Evolutionary conservation across 805 yeast genomes (phyloP).

Genomic region (Kluyveromyces wickerhamii): DNA sequence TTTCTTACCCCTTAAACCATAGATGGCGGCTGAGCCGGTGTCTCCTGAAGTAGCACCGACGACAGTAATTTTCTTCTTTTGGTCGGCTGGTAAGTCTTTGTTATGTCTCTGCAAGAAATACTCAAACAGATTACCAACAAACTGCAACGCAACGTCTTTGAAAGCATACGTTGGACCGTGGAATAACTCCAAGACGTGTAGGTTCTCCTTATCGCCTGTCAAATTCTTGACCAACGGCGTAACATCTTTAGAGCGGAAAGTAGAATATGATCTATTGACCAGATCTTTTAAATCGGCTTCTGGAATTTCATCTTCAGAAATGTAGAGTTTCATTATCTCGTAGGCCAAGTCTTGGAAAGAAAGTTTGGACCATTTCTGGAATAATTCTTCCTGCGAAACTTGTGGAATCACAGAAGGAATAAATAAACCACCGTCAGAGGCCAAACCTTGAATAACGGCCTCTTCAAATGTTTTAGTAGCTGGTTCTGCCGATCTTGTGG

Average conservation of each 20-base stretch:
- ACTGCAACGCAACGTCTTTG: constrained; percentile 97
- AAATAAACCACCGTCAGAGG: constrained; percentile 94
- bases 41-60: constrained; percentile 99
- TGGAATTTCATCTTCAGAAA: constrained; percentile 65
- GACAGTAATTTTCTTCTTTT: constrained; percentile 80
- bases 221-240: constrained; percentile 66
- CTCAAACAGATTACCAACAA: constrained; percentile 95
- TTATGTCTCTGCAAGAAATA: constrained; percentile 78
- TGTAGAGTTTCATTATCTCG: constrained; percentile 74
- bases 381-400: constrained; percentile 44
- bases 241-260: constrained; percentile 81
- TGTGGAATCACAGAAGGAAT: constrained; percentile 78
- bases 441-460: constrained; percentile 83
- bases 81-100: constrained; percentile 40
- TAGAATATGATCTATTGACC: constrained; percentile 69
- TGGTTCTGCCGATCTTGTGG: constrained; percentile 56
- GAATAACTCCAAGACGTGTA: constrained; percentile 83
- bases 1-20: constrained; percentile 93
- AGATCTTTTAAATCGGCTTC: constrained; percentile 55
- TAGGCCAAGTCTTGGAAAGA: constrained; percentile 83
- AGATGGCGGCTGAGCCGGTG: constrained; percentile 98
- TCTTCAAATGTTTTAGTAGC: constrained; percentile 64
- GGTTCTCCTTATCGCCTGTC: constrained; percentile 46
- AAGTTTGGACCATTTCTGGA: constrained; percentile 61
- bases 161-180: constrained; percentile 99